These are phyloP conservation scores for Tolypocladium tundrense DNA, from an alignment of 2,329 filamentous ascomycete species.

Conservation along the genomic window DNA sequence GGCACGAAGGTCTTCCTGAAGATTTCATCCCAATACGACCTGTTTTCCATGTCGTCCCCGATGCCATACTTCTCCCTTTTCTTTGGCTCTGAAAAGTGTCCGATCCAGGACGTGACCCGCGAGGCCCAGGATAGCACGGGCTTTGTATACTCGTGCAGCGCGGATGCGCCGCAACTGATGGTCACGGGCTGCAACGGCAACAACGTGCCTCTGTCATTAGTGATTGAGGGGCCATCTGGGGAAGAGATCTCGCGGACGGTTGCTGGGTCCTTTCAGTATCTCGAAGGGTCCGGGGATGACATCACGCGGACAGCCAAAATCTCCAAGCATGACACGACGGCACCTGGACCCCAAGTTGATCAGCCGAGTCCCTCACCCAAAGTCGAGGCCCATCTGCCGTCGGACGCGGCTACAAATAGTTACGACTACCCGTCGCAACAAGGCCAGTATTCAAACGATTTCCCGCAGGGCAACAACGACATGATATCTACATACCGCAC, in stretches of 20 bases:
- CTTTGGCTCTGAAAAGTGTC: conserved; percentile 68
- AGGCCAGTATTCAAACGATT: conserved; percentile 26
- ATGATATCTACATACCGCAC: conserved; percentile 48
- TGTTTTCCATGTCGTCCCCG: conserved; percentile 47
- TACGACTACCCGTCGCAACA: conserved; percentile 36
- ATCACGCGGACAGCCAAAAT: conserved; percentile 28
- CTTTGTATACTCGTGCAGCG: conserved; percentile 62
- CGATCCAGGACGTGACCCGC: conserved; percentile 50
- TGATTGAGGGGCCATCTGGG: conserved; percentile 40
- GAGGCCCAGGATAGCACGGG: conserved; percentile 45
- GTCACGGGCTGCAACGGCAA: conserved; percentile 38
- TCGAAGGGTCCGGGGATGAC: conserved; percentile 38
- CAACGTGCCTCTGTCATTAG: conserved; percentile 45
- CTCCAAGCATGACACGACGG: conserved; percentile 24
- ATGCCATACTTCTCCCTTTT: conserved; percentile 52
- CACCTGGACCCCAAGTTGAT: conserved; percentile 25
- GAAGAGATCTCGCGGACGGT: conserved; percentile 41
- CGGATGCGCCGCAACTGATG: conserved; percentile 55
- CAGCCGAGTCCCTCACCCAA: conserved; percentile 31
- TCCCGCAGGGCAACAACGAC: conserved; percentile 32
- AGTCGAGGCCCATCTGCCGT: conserved; percentile 25
- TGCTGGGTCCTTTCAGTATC: conserved; percentile 37
- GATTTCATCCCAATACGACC: conserved; percentile 64
- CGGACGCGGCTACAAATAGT: conserved; percentile 30
- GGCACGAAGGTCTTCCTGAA: conserved; percentile 66